Base-by-base conservation (phyloP, 805 yeast genomes). In the Suhomyces prunicola region DNA sequence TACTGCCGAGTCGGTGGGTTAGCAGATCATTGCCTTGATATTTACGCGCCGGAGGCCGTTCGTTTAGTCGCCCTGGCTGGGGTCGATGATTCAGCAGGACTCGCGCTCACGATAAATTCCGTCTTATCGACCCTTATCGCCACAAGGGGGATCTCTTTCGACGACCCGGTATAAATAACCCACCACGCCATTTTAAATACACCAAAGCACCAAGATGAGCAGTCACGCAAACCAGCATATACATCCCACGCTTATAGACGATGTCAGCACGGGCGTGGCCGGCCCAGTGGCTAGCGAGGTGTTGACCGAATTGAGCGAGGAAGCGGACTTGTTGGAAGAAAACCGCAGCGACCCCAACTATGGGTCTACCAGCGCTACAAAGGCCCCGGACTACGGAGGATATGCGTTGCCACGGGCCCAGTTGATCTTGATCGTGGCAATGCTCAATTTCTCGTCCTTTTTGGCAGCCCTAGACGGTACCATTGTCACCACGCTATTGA, bases 391-490 rank as follows among this genome's bases (percentile, higher is more conserved):
- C 9, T 50, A 60, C 26, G 60, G 53, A 19, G 36, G 45, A 13
- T 68, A 62, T 49, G 70, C 72, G 1, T 60, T 71, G 44, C 74
- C 77, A 2, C 62, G 57, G 39, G 53, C 58, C 0, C 65, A 72
- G 50, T 58, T 74, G n/a, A 59, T 58, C 26, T 51, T 66, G 5
- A 69, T 75, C 6, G 56, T 73, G 7, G 58, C 65, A 4, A 64
- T 71, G 22, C 59, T 73, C 41, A 74, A 64, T 56, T 64, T 70
- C 67, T 73, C 73, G 3, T 56, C 82, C 0, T 85, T 82, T 58
- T 70, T 87, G 40, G 83, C 88, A 2, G 84, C 92, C 0, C 64
- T 86, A 53, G 93, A 87, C 62, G 76, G 82, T 17, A 86, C 92
- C 3, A 46, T 87, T 24, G 85, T 87, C 15, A 79, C 90, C 0